Evolutionary conservation across 805 yeast species (phyloP).

Genomic region (Alloascoidea hylecoeti): DNA sequence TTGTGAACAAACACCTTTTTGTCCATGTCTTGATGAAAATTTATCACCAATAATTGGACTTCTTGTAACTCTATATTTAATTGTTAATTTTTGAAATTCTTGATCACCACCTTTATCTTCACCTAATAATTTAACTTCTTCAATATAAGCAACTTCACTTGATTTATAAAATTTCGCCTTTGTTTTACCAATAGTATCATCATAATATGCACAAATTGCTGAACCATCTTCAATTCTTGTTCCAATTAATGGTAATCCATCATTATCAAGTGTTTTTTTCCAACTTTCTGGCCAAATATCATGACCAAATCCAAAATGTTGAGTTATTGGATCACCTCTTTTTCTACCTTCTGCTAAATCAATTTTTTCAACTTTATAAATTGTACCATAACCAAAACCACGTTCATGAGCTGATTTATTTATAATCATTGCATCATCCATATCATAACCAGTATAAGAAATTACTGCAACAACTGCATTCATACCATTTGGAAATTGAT

Average conservation of each 20-base stretch:
- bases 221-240: conserved; percentile 86
- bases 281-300: conserved; percentile 87
- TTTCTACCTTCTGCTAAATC: conserved; percentile 68
- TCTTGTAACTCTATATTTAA: conserved; percentile 85
- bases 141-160: conserved; percentile 86
- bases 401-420: conserved; percentile 96
- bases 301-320: conserved; percentile 86
- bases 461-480: conserved; percentile 98
- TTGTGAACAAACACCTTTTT: conserved; percentile 96
- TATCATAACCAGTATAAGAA: conserved; percentile 97
- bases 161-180: conserved; percentile 89
- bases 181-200: conserved; percentile 83
- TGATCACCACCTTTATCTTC: conserved; percentile 57
- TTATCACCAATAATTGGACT: conserved; percentile 94
- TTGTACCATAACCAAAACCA: conserved; percentile 96
- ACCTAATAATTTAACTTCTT: conserved; percentile 85
- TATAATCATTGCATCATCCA: conserved; percentile 99
- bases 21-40: conserved; percentile 96
- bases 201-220: conserved; percentile 86
- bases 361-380: conserved; percentile 86
- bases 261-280: conserved; percentile 78
- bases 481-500: conserved; percentile 95
- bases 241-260: conserved; percentile 89
- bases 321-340: conserved; percentile 89
- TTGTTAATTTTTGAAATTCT: conserved; percentile 75